phyloP scores from a whole-genome alignment of 2,329 filamentous ascomycete species.

The Ophiostoma sp. region DNA sequence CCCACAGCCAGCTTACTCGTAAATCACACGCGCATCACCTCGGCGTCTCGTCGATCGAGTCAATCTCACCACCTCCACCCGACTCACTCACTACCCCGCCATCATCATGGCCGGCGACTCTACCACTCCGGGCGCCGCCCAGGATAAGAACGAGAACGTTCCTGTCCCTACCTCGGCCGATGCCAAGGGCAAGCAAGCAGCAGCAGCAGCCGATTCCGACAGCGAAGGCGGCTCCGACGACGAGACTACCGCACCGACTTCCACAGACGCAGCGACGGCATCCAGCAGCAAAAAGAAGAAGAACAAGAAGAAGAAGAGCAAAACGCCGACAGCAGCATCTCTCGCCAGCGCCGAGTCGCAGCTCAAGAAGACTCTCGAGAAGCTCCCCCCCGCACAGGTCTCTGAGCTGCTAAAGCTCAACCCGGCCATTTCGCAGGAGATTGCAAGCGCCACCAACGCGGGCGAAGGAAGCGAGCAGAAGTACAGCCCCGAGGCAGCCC shows the following conservation, averaged over 20 bases:
- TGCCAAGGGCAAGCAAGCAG: conserved; percentile 43
- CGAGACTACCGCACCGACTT: conserved; percentile 24
- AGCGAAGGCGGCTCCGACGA: conserved; percentile 42
- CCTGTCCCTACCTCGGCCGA: conserved; percentile 29
- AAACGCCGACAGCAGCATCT: conserved; percentile 36
- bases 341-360: conserved; percentile 37
- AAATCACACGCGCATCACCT: background rate
- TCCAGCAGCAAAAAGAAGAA: conserved; percentile 56
- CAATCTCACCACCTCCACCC: background rate
- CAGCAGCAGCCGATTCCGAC: conserved; percentile 41
- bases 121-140: conserved; percentile 3
- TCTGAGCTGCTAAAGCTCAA: conserved; percentile 65
- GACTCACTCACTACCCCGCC: background rate
- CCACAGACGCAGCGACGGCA: background rate
- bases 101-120: conserved; percentile 17
- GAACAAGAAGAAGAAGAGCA: conserved; percentile 59
- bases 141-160: background rate
- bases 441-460: conserved; percentile 30
- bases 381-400: conserved; percentile 52
- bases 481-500: conserved; percentile 38
- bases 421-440: conserved; percentile 62
- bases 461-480: conserved; percentile 13
- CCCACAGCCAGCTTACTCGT: background rate
- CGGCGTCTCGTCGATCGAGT: background rate
- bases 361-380: conserved; percentile 47